Evolutionary conservation across 2,329 filamentous ascomycete species (phyloP), one percentile per base, ranked within the genome.

Genomic region (Helicocarpus griseus): DNA sequence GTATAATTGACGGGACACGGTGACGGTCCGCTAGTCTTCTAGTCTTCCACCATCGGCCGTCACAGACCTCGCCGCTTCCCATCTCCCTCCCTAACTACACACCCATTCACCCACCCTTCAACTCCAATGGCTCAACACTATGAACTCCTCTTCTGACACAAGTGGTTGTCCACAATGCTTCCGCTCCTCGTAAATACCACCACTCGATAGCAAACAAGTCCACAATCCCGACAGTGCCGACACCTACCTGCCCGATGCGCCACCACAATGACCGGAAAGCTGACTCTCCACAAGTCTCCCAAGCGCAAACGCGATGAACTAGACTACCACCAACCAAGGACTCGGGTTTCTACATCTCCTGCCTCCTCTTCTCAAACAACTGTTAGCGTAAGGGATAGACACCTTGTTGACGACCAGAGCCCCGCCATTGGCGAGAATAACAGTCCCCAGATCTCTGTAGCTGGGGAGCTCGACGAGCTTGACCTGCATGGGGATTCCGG

Each of bases 381-480:
- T 7, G 49, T 55, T 5, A 69, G 63, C 53, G 52, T 63, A 29
- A 62, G 62, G 53, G 67, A 69, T 48, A 50, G 55, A 41, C 61
- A 56, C 44, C 47, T 67, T 36, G 57, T 58, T 24, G 64, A 67
- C 52, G 65, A 66, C 33, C 61, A 63, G 43, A 48, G 56, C 17
- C 61, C 45, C n/a, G 44, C 63, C 65, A 47, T 54, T 58, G 38
- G 65, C 62, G 38, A 29, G n/a, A 48, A 51, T 33, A 48, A 51
- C 29, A 57, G 71, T 53, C 70, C 70, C 49, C 65, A 65, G 49
- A 63, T 67, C 26, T 60, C 60, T 21, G 69, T 73, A 39, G 67
- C 67, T 49, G 65, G 69, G 51, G 64, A 64, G 50, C 63, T 74
- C 44, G 65, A 65, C 45, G 61, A 68, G 48, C 60, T 73, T 50